Percentiles rank a stretch among this genome's conserved stretches.
Conservation (phyloP, 1,284 basidiomycete species). For the Anthracocystis panici-leucophaei region DNA sequence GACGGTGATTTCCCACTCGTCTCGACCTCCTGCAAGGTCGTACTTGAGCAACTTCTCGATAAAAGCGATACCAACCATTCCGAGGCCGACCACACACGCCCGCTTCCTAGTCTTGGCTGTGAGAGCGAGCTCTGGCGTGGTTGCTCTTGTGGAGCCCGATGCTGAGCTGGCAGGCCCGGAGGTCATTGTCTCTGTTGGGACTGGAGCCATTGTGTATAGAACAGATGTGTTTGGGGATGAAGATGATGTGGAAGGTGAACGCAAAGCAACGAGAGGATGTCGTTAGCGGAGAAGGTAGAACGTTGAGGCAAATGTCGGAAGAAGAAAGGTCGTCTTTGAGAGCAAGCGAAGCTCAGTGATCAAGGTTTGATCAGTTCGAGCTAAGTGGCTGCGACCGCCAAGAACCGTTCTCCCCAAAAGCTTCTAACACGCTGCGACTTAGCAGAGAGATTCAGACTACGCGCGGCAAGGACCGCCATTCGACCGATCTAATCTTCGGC, state of each 20-base stretch:
- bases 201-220: slow-evolving; percentile 33
- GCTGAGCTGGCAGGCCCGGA: slow-evolving; percentile 24
- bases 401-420: too few relatives aligned
- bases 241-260: neutral
- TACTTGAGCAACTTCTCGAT: slow-evolving; percentile 63
- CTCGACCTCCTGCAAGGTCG: slow-evolving; percentile 50
- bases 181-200: slow-evolving; percentile 30
- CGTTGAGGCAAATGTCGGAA: neutral
- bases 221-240: neutral
- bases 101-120: slow-evolving; percentile 45
- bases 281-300: neutral
- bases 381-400: too few relatives aligned
- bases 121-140: slow-evolving; percentile 32
- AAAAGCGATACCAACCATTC: slow-evolving; percentile 78
- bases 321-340: neutral
- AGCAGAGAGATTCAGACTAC: neutral
- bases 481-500: slow-evolving; percentile 8
- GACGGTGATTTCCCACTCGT: slow-evolving; percentile 55
- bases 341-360: neutral
- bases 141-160: slow-evolving; percentile 41
- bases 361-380: neutral
- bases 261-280: neutral
- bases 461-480: neutral
- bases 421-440: neutral
- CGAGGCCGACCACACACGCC: slow-evolving; percentile 76